Conservation (phyloP, 257 asterid species). For the Striga asiatica region DNA sequence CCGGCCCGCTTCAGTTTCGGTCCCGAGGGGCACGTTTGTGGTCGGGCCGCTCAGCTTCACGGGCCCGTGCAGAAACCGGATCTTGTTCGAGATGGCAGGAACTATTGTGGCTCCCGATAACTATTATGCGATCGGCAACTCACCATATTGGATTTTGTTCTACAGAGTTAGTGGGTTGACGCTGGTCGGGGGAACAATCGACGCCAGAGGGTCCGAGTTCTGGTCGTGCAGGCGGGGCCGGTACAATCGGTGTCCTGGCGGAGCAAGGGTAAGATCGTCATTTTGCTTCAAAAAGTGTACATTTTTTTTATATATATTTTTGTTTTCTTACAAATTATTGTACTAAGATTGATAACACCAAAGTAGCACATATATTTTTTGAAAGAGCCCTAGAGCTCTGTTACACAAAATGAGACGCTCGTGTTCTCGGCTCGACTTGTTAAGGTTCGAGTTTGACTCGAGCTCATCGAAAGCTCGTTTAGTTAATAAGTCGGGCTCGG, state of each 20-base stretch:
- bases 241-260: conserved; percentile 35
- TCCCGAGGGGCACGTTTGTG: conserved; percentile 47
- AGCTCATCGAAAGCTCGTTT: no score
- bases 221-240: conserved; percentile 42
- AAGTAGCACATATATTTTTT: no score
- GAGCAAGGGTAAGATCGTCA: conserved; percentile 44
- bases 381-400: no score
- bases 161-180: conserved; percentile 46
- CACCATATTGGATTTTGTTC: conserved; percentile 53
- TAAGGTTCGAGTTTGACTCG: no score
- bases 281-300: no score
- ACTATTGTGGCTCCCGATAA: conserved; percentile 51
- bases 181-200: conserved; percentile 50
- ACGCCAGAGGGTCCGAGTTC: conserved; percentile 47
- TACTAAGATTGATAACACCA: no score
- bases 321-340: no score
- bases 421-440: no score
- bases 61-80: conserved; percentile 57
- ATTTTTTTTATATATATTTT: no score
- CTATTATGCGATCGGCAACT: conserved; percentile 31
- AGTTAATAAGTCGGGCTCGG: no score
- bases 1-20: conserved; percentile 38
- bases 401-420: no score
- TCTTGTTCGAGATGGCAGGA: conserved; percentile 40
- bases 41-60: conserved; percentile 27